These are phyloP conservation scores for Pilobolus umbonatus DNA, from an alignment of 192 early-diverging fungal genomes.

Conservation along the genomic window DNA sequence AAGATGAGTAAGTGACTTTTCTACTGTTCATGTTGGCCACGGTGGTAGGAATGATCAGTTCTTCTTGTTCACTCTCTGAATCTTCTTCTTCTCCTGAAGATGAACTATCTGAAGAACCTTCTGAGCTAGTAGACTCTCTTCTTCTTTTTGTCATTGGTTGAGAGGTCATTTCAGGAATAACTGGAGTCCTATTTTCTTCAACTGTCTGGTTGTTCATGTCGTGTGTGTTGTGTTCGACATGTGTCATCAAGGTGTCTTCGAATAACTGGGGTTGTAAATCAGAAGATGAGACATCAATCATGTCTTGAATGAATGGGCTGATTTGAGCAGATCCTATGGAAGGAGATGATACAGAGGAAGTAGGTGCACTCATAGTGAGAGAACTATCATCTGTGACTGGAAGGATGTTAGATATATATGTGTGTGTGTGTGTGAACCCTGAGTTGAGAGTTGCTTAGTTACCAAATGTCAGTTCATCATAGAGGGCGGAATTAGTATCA, in stretches of 20 bases:
- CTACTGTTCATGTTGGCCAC: slow-evolving; percentile 6
- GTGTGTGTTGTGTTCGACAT: not conserved
- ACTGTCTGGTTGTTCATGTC: not conserved
- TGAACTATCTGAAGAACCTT: not conserved
- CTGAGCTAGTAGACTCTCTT: slow-evolving; percentile 18
- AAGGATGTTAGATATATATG: not conserved
- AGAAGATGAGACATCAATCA: not conserved
- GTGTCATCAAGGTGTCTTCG: not conserved
- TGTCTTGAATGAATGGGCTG: slow-evolving; percentile 6
- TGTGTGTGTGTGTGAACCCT: not conserved
- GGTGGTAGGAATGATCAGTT: slow-evolving; percentile 12
- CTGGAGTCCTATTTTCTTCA: not conserved
- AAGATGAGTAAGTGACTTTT: slow-evolving; percentile 4
- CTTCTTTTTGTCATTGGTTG: slow-evolving; percentile 4
- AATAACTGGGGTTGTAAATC: not conserved
- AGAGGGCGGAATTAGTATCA: slow-evolving; percentile 8
- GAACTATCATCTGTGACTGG: slow-evolving; percentile 11
- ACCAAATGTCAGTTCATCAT: slow-evolving; percentile 39
- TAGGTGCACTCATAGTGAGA: slow-evolving; percentile 13
- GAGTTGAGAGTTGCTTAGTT: slow-evolving; percentile 3
- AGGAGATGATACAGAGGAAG: slow-evolving; percentile 13
- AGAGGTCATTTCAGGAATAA: not conserved
- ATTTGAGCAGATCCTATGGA: not conserved
- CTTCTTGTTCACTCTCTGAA: slow-evolving; percentile 7
- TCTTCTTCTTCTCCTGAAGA: slow-evolving; percentile 6